Evolutionary conservation across 78 protist genomes (phyloP), one percentile per base, ranked within the genome.

Genomic region (Chrysochromulina parva): DNA sequence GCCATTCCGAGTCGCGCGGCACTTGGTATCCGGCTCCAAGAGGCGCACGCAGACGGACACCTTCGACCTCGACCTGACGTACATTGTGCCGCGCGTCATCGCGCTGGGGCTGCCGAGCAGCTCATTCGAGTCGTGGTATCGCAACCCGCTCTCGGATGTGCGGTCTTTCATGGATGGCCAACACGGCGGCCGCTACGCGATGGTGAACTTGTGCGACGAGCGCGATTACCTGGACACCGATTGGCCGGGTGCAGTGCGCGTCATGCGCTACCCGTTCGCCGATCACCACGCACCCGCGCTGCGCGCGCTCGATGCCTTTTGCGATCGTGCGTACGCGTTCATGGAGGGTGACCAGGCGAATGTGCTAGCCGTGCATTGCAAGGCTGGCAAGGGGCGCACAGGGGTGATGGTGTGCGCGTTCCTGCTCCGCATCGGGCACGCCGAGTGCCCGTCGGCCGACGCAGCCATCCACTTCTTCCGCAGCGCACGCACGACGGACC

Each of bases 331-430:
- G 16, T 82, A 82, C 48, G 90, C 90, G 74, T 97, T 93, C 93
- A 55, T 96, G 58, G 74, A 52, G 11, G 88, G 88, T 16, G 92
- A 94, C 84, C 76, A 94, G 9, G 89, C 87, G 22, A 94, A 97
- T 82, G 96, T 97, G 3, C 94, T 95, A 1, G 98, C 95, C 0
- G 93, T 98, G 22, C 98, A 96, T 90, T 98, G 98, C 93, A 96
- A 94, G 92, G 94, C 94, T 24, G 97, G 97, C 24, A 92, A 93
- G 55, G 97, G 96, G 22, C 54, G 97, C 57, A 96, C 97, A 4
- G 97, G 96, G 10, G 13, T 28, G 47, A 7, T 28, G 9, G 16
- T 48, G 9, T 74, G 81, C 81, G 9, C 28, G 28, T 48, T 74
- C 81, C 81, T 48, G 38, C 38, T 38, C 38, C 38, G 38, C 38